Evolutionary conservation across 1,284 basidiomycete species (phyloP), one percentile per base, ranked within the genome.

Genomic region (Papiliotrema terrestris): DNA sequence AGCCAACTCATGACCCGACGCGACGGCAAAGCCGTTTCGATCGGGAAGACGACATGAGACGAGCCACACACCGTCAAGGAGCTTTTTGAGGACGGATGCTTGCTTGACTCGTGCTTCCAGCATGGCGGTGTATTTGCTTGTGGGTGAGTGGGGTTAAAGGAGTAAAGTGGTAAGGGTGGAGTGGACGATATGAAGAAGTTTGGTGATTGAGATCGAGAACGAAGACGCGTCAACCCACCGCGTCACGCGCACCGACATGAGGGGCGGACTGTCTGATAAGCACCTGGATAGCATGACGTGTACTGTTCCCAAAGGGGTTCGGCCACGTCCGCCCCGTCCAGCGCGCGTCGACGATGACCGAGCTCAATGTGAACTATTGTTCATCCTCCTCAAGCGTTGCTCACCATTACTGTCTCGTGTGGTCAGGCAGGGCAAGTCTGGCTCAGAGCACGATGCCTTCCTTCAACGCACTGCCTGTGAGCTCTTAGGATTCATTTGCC

Each of bases 31-130:
- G 52, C 37, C 49, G 17, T n/a, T 14, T 9, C 32, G 38, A 38
- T 32, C 29, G 37, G 17, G 39, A n/a, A 2, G 19, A 4, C 22
- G 19, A 17, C 19, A 20, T 8, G 8, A 11, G 29, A 11, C 29
- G 29, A 32, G 29, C 5, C 29, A 77, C 86, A 37, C 62, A 91
- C 91, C 86, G 71, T 95, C 91, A 14, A 95, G 80, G 50, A 95
- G 82, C 69, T 87, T 88, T 76, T 95, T 95, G 61, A 95, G 81
- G 3, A 86, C 84, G 6, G 84, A 84, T 1, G 91, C 91, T 76
- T 91, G 86, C 60, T 83, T 80, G 51, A 95, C 83, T 73, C 87
- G 88, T 20, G 91, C 91, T 86, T 94, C 91, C 63, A 94, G 83
- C 91, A 95, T 94, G 42, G 17, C 66, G 56, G n/a, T 14, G 13